Percentiles rank a stretch among this genome's conserved stretches.
phyloP scores from a whole-genome alignment of 176 grass and related monocot genomes.

The Dendrocalamus sinicus region DNA sequence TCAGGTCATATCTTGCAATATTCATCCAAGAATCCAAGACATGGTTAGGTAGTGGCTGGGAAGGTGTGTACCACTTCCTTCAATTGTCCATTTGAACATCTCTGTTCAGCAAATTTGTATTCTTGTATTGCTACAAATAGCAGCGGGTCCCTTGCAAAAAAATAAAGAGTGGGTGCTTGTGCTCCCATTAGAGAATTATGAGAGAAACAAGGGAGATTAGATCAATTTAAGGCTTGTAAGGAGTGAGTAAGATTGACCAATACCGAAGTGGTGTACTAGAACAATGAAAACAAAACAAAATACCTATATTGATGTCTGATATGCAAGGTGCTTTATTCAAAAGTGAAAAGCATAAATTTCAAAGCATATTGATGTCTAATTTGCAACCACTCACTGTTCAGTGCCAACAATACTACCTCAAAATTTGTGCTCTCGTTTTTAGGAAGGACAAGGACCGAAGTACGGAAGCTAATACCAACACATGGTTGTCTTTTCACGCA shows the following conservation, averaged over 20 bases:
- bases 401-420: too few relatives aligned
- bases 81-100: too few relatives aligned
- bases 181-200: not conserved
- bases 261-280: not conserved
- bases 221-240: not conserved
- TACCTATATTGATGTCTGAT: not conserved
- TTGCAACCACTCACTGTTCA: not conserved
- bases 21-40: slow-evolving; percentile 41
- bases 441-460: too few relatives aligned
- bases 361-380: not conserved
- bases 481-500: not conserved
- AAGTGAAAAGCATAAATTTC: not conserved
- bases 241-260: not conserved
- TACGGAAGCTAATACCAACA: not conserved
- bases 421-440: too few relatives aligned
- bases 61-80: not conserved
- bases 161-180: not conserved
- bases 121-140: not conserved
- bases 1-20: not conserved
- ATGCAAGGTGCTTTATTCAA: not conserved
- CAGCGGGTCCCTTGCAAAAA: not conserved
- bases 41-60: slow-evolving; percentile 19
- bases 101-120: not conserved
- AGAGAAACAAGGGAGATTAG: not conserved
- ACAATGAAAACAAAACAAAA: not conserved